Evolutionary conservation across 768 basidiomycete genomes (phyloP).

Genomic region (Suillus luteus): DNA sequence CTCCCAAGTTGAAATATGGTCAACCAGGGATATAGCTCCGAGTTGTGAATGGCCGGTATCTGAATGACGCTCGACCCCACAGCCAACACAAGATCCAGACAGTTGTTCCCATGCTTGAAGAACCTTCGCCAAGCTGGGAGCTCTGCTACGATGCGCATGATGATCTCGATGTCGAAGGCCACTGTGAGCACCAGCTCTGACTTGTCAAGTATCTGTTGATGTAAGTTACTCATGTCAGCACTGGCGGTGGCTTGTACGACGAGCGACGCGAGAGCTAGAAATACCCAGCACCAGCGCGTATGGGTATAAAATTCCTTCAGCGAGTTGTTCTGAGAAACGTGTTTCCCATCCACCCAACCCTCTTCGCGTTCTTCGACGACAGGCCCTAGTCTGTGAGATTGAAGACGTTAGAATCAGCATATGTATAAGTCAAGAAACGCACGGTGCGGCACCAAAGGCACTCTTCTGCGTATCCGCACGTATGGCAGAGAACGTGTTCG

Average conservation of each 20-base stretch:
- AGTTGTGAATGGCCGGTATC: conserved; percentile 72
- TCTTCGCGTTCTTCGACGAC: conserved; percentile 63
- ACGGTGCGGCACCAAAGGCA: conserved; percentile 79
- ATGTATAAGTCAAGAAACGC: conserved; percentile 9
- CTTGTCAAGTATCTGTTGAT: conserved; percentile 53
- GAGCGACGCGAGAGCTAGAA: conserved; percentile 71
- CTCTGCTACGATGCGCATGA: conserved; percentile 66
- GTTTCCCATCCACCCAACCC: conserved; percentile 57
- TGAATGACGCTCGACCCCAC: conserved; percentile 78
- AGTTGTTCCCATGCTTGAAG: conserved; percentile 60
- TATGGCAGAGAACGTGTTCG: conserved; percentile 89
- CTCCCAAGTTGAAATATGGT: conserved; percentile 83
- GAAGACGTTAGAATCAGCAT: background rate
- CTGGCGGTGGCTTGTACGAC: conserved; percentile 71
- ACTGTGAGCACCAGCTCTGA: conserved; percentile 79
- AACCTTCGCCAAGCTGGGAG: conserved; percentile 86
- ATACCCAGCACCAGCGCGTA: conserved; percentile 73
- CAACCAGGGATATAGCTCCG: conserved; percentile 80
- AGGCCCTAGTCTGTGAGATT: conserved; percentile 35
- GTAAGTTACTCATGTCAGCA: conserved; percentile 47
- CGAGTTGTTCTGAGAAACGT: conserved; percentile 43
- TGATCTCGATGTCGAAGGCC: conserved; percentile 87
- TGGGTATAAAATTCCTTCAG: conserved; percentile 58
- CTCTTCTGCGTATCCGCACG: conserved; percentile 83
- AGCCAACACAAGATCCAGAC: conserved; percentile 76